Base-by-base conservation (phyloP, 257 asterid species). In the Lavandula angustifolia region DNA sequence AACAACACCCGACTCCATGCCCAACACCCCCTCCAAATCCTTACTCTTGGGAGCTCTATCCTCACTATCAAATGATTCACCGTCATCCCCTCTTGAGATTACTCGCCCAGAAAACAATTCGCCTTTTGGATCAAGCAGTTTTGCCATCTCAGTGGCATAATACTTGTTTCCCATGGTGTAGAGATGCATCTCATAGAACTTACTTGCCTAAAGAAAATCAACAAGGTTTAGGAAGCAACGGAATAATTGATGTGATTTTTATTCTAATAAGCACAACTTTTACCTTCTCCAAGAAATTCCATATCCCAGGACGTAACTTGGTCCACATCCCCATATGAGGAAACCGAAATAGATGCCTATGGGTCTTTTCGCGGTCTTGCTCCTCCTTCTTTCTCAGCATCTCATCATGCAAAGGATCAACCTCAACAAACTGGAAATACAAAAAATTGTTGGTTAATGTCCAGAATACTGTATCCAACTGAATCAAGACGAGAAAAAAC, bases 311-410 rank as follows among this genome's bases (percentile, higher is more conserved):
- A 44, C 99, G 89, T 78, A 94, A 75, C 72, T 94, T 94, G 53
- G 99, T 94, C 99, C 99, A 94, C 99, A 94, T 94, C 66, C 80
- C 84, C 99, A 94, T 94, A 74, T 94, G 97, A 32, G 95, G 96
- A 79, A 90, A 94, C 64, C 96, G 84, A 66, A 90, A 87, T 43
- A 94, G 84, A 76, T 94, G 96, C 79, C 90, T 81, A 10, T 75
- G 83, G 43, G 87, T 77, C 80, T 87, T 94, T 62, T 87, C 96
- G 31, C 95, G 95, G 57, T 94, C 99, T 66, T 80, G 94, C 69
- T 85, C 97, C 80, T 94, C 99, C 81, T 86, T 90, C 87, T 87
- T 87, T 59, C 92, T 87, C 83, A 94, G 82, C 68, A 90, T 76
- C 70, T 94, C 99, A 60, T 90, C 92, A 76, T 94, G 96, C 70